Evolutionary conservation across 164 flowering plant genomes (phyloP).

Genomic region (grape (Vitis vinifera)): ASM3070453v1 NC_081813.1:13312501-13313000

Average conservation of each 20-base stretch:
- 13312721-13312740: constrained; percentile 16
- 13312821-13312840: constrained; percentile 31
- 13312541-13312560: constrained; percentile 3
- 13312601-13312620: constrained; percentile 5
- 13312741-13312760: too few relatives aligned
- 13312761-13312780: neutral
- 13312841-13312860: constrained; percentile 9
- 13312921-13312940: constrained; percentile 12
- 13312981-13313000: neutral
- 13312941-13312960: constrained; percentile 7
- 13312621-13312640: constrained; percentile 9
- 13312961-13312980: neutral
- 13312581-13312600: constrained; percentile 8
- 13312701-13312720: constrained; percentile 6
- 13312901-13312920: constrained; percentile 12
- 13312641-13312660: neutral
- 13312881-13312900: constrained; percentile 23
- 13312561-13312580: constrained; percentile 6
- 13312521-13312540: too few relatives aligned
- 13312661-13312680: neutral
- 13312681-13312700: neutral
- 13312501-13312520: neutral
- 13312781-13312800: constrained; percentile 10
- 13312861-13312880: constrained; percentile 7
- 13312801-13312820: constrained; percentile 22